Evolutionary conservation across 1,284 basidiomycete genomes (phyloP).

Genomic region (Fomitopsis schrenkii): DNA sequence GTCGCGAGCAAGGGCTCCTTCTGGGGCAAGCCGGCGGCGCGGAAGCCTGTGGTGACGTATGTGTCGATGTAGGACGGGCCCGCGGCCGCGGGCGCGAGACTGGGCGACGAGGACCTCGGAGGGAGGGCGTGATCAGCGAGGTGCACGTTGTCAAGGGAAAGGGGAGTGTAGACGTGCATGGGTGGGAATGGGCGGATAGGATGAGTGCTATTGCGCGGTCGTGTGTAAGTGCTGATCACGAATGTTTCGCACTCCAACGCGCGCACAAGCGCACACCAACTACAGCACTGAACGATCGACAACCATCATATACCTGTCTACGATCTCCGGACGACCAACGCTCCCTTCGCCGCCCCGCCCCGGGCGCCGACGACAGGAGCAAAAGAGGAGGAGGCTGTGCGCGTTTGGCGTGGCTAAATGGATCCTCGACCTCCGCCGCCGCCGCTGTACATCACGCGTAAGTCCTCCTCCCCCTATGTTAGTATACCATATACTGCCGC

Average conservation of each 20-base stretch:
- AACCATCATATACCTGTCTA: too few relatives aligned
- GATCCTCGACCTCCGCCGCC: too few relatives aligned
- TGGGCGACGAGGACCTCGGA: conserved; percentile 48
- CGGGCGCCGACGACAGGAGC: too few relatives aligned
- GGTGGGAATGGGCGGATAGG: conserved; percentile 47
- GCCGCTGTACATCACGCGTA: too few relatives aligned
- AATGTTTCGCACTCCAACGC: not conserved
- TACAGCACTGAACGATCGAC: too few relatives aligned
- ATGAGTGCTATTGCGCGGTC: conserved; percentile 71
- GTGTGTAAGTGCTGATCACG: conserved; percentile 45
- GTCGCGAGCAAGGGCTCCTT: conserved; percentile 14
- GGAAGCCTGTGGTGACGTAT: conserved; percentile 65
- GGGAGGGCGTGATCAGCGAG: conserved; percentile 54
- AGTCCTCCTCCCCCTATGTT: too few relatives aligned
- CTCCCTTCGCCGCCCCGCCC: too few relatives aligned
- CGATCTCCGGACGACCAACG: too few relatives aligned
- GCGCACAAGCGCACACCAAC: too few relatives aligned
- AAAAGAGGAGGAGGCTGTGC: too few relatives aligned
- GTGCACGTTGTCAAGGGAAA: conserved; percentile 64
- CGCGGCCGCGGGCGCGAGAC: conserved; percentile 35
- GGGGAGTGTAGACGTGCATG: conserved; percentile 20
- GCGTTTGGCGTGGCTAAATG: too few relatives aligned
- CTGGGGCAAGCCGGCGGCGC: conserved; percentile 20
- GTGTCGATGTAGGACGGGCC: conserved; percentile 60
- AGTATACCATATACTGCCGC: too few relatives aligned